phyloP scores from a whole-genome alignment of 2,329 filamentous ascomycete species.

The Sphaerulina vaccinii region DNA sequence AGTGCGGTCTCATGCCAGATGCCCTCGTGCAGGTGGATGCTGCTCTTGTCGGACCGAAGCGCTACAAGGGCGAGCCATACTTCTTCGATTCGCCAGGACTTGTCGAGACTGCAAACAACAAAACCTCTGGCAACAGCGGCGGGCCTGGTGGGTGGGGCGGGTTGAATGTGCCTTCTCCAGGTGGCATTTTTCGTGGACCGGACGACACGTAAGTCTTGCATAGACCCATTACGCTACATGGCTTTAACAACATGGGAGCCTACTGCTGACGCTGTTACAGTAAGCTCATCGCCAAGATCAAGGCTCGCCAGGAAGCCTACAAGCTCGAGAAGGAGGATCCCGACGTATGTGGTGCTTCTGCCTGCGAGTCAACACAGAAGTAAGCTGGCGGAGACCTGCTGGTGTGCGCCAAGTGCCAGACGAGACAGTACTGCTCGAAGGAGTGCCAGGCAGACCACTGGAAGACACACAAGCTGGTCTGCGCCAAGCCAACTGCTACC shows the following conservation, averaged over 20 bases:
- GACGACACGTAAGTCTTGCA: too few relatives aligned
- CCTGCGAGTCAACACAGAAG: not conserved
- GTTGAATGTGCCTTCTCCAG: not conserved
- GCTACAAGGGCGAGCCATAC: slow-evolving; percentile 11
- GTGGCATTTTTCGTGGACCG: not conserved
- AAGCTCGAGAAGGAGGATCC: slow-evolving; percentile 2
- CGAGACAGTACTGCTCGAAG: slow-evolving; percentile 43
- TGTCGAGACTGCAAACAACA: not conserved
- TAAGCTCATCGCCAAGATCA: slow-evolving; percentile 1
- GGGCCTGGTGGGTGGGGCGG: not conserved
- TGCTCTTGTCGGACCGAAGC: slow-evolving; percentile 2
- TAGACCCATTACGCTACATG: too few relatives aligned
- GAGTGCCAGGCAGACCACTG: not conserved
- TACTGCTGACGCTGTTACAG: too few relatives aligned
- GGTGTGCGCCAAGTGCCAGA: slow-evolving; percentile 22
- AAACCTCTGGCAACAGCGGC: not conserved
- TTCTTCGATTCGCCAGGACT: not conserved
- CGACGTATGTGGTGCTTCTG: not conserved
- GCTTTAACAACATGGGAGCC: too few relatives aligned
- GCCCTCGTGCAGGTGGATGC: slow-evolving; percentile 3
- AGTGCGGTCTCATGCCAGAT: slow-evolving; percentile 8
- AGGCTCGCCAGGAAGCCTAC: not conserved
- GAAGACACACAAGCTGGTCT: not conserved
- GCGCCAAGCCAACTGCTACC: too few relatives aligned
- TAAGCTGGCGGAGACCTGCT: not conserved